Percentiles rank a stretch among this genome's conserved stretches.
These are phyloP conservation scores for Lachancea lanzarotensis DNA, from an alignment of 805 yeast genomes.

Conservation along the genomic window DNA sequence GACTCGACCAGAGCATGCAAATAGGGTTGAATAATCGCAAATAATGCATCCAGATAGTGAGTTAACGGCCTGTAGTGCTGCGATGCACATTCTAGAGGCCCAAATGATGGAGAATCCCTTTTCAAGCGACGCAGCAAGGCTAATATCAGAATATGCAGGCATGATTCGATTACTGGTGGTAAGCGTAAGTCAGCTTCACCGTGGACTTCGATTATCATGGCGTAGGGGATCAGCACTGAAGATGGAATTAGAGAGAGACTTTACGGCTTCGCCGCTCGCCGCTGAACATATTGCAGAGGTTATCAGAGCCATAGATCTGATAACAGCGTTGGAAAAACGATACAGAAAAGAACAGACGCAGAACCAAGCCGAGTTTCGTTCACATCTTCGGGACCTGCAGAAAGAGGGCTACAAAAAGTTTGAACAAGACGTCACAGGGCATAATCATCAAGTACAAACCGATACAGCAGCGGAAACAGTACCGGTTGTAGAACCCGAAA, in stretches of 20 bases:
- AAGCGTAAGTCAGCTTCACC: slow-evolving; percentile 4
- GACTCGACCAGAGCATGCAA: too few relatives aligned
- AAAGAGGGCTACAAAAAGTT: slow-evolving; percentile 2
- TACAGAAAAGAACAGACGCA: slow-evolving; percentile 2
- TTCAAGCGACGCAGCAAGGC: background rate
- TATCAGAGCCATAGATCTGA: slow-evolving; percentile 4
- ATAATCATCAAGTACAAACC: background rate
- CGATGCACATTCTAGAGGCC: background rate
- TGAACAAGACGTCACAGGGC: background rate
- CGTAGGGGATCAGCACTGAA: background rate
- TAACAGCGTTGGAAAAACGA: slow-evolving; percentile 2
- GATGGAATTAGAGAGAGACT: background rate
- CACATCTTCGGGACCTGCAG: slow-evolving; percentile 4
- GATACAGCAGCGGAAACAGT: background rate
- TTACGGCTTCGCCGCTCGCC: background rate
- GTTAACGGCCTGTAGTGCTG: background rate
- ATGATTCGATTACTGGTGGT: slow-evolving; percentile 5
- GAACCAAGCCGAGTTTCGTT: slow-evolving; percentile 4
- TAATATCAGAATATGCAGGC: slow-evolving; percentile 1
- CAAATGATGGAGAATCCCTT: slow-evolving; percentile 1
- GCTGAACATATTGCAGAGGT: slow-evolving; percentile 3
- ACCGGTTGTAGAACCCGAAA: background rate
- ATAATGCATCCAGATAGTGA: background rate
- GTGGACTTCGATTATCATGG: slow-evolving; percentile 5
- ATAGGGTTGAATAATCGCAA: background rate